These are phyloP conservation scores for Trichoderma asperelloides DNA, from an alignment of 495 filamentous ascomycete species.

Conservation along the genomic window DNA sequence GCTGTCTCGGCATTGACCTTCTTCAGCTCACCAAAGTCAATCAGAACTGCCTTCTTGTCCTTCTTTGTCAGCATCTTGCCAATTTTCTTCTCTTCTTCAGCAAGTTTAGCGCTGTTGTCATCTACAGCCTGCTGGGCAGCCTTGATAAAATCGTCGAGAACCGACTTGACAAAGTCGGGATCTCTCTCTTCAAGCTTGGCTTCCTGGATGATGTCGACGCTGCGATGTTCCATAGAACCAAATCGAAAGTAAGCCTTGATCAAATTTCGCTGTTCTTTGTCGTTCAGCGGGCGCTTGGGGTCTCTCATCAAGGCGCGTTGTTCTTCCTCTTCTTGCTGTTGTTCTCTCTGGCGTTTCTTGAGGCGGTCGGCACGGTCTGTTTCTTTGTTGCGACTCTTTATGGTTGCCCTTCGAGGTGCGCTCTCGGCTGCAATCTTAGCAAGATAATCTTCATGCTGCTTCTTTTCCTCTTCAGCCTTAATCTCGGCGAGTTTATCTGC, in stretches of 20 bases:
- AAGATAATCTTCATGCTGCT: slow-evolving; percentile 74
- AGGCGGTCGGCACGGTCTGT: slow-evolving; percentile 78
- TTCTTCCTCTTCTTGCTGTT: slow-evolving; percentile 52
- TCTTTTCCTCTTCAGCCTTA: slow-evolving; percentile 78
- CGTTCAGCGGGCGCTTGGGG: slow-evolving; percentile 74
- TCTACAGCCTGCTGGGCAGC: slow-evolving; percentile 60
- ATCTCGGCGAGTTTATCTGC: slow-evolving; percentile 81
- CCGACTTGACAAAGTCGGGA: slow-evolving; percentile 59
- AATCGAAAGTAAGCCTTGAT: slow-evolving; percentile 80
- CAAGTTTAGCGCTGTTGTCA: slow-evolving; percentile 54
- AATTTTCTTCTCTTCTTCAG: slow-evolving; percentile 62
- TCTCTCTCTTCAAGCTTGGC: slow-evolving; percentile 76
- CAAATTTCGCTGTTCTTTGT: slow-evolving; percentile 86
- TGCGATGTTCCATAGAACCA: slow-evolving; percentile 77
- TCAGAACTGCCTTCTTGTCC: slow-evolving; percentile 90
- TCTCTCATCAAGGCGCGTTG: slow-evolving; percentile 55
- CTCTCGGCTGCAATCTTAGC: slow-evolving; percentile 76
- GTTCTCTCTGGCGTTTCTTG: slow-evolving; percentile 82
- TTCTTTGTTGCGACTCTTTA: slow-evolving; percentile 42
- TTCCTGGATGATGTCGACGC: slow-evolving; percentile 76
- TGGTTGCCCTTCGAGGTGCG: slow-evolving; percentile 66
- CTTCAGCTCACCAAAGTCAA: slow-evolving; percentile 85
- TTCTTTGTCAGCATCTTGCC: slow-evolving; percentile 83
- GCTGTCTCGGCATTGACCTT: slow-evolving; percentile 93
- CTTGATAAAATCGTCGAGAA: slow-evolving; percentile 42